Evolutionary conservation across 2,329 filamentous ascomycete species (phyloP).

Genomic region (Ophiocordyceps camponoti-rufipedis): DNA sequence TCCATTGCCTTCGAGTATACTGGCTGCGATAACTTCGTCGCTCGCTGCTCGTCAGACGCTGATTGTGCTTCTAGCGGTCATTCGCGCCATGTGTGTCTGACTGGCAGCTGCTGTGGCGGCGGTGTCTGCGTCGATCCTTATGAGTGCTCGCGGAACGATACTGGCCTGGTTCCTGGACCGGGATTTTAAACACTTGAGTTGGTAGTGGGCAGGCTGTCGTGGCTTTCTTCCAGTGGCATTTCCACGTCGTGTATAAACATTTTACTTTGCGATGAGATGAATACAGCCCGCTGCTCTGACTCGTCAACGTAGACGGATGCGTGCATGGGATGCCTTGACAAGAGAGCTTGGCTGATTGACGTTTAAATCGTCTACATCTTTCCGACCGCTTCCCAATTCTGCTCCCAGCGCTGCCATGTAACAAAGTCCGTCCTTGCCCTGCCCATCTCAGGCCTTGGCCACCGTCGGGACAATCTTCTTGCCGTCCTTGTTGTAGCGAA

Average conservation of each 20-base stretch:
- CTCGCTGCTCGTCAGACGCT: slow-evolving; percentile 7
- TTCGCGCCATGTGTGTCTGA: slow-evolving; percentile 12
- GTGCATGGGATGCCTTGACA: neutral
- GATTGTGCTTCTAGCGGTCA: slow-evolving; percentile 11
- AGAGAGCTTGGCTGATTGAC: neutral
- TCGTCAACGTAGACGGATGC: neutral
- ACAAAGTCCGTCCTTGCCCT: slow-evolving; percentile 18
- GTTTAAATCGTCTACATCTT: neutral
- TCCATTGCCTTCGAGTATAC: slow-evolving; percentile 14
- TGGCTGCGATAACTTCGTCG: slow-evolving; percentile 15
- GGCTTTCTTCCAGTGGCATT: neutral
- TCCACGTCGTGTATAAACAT: neutral
- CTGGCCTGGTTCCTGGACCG: slow-evolving; percentile 9
- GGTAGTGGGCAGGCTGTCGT: neutral
- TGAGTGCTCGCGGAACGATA: slow-evolving; percentile 16
- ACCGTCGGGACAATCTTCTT: slow-evolving; percentile 90
- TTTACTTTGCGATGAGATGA: neutral
- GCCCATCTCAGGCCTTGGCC: slow-evolving; percentile 19
- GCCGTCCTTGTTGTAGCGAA: slow-evolving; percentile 99
- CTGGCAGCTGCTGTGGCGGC: slow-evolving; percentile 16
- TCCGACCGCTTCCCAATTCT: neutral
- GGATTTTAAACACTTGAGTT: neutral
- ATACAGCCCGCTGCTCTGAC: neutral
- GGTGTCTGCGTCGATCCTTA: slow-evolving; percentile 19
- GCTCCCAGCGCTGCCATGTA: slow-evolving; percentile 8